phyloP scores from a whole-genome alignment of 345 rosid genomes.

The Isatis tinctoria region DNA sequence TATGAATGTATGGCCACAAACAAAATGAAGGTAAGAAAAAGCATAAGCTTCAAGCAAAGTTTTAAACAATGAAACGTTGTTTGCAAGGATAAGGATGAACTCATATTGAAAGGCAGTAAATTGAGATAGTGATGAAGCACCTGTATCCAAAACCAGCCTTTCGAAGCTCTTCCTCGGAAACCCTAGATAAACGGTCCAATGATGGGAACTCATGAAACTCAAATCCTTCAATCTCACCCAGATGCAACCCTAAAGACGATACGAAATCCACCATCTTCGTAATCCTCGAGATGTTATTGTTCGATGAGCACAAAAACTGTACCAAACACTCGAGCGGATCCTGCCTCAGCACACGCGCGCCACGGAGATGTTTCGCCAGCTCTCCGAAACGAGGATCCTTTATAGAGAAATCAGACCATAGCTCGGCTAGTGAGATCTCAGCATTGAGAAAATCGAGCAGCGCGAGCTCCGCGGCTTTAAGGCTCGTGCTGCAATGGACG shows the following conservation, averaged over 20 bases:
- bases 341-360: conserved; percentile 92
- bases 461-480: conserved; percentile 51
- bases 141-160: conserved; percentile 92
- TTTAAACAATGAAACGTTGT: neutral
- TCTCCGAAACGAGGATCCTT: conserved; percentile 65
- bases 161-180: conserved; percentile 68
- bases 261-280: conserved; percentile 85
- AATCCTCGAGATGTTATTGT: conserved; percentile 81
- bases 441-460: conserved; percentile 78
- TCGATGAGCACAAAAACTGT: conserved; percentile 91
- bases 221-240: conserved; percentile 66
- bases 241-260: conserved; percentile 55
- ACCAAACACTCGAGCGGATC: conserved; percentile 85
- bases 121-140: conserved; percentile 33
- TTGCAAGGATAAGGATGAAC: neutral
- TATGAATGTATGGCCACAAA: neutral
- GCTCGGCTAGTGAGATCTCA: conserved; percentile 44
- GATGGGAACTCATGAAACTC: conserved; percentile 84
- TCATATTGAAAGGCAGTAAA: neutral
- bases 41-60: neutral
- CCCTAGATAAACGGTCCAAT: conserved; percentile 52
- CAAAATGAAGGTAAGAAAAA: neutral
- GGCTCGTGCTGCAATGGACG: conserved; percentile 45
- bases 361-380: conserved; percentile 52
- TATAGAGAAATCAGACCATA: conserved; percentile 63